Conservation (phyloP, 2,329 filamentous ascomycete genomes). For the Claviceps cyperi region DNA sequence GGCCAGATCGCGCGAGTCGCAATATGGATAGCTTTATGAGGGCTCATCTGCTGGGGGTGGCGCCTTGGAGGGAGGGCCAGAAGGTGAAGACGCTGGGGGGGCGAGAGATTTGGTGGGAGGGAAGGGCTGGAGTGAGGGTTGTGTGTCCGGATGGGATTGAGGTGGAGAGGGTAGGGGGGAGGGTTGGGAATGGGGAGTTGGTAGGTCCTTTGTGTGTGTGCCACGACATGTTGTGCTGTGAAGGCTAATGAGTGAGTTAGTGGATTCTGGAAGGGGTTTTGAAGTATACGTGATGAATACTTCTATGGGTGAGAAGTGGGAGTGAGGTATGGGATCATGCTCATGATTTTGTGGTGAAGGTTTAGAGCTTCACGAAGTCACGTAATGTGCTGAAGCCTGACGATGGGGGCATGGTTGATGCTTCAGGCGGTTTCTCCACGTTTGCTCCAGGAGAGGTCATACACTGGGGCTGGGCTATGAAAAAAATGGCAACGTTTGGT, state of each 20-base stretch:
- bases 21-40: constrained; percentile 76
- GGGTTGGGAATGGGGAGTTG: constrained; percentile 78
- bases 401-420: too few species aligned
- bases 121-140: constrained; percentile 50
- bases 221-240: not conserved
- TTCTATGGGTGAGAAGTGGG: too few species aligned
- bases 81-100: constrained; percentile 51
- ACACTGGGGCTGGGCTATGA: too few species aligned
- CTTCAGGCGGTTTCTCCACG: too few species aligned
- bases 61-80: constrained; percentile 57
- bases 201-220: constrained; percentile 22
- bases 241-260: constrained; percentile 9
- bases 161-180: constrained; percentile 57
- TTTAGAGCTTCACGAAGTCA: not conserved
- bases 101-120: constrained; percentile 71
- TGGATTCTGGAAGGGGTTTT: constrained; percentile 52
- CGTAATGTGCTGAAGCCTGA: too few species aligned
- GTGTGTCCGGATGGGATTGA: constrained; percentile 68
- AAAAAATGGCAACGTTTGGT: too few species aligned
- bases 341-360: not conserved
- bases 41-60: constrained; percentile 54
- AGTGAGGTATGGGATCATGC: not conserved
- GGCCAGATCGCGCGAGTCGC: constrained; percentile 57
- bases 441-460: too few species aligned
- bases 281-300: constrained; percentile 23